These are phyloP conservation scores for Tillandsia leiboldiana DNA, from an alignment of 176 grass and related monocot genomes.

Conservation along the genomic window DNA sequence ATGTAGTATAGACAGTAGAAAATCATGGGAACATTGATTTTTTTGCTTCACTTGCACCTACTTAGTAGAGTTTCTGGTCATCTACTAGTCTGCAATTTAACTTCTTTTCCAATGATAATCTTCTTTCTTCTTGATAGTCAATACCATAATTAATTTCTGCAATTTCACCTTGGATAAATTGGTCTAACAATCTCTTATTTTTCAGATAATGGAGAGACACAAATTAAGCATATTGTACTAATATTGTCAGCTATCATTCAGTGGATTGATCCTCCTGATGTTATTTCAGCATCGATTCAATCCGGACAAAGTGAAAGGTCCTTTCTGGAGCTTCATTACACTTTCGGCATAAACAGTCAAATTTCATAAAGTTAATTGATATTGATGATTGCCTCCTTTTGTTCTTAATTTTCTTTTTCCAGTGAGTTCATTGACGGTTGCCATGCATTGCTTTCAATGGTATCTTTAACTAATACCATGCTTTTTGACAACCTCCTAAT, in stretches of 20 bases:
- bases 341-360: constrained; percentile 9
- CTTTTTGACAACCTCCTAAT: constrained; percentile 89
- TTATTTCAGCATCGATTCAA: constrained; percentile 48
- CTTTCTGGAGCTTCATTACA: constrained; percentile 7
- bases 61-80: no score
- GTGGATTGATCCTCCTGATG: constrained; percentile 89
- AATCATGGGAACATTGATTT: no score
- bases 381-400: constrained; percentile 20
- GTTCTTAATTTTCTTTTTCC: constrained; percentile 13
- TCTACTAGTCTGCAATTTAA: no score
- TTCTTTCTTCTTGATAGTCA: background rate
- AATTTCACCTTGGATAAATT: background rate
- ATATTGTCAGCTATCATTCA: constrained; percentile 75
- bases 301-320: constrained; percentile 85
- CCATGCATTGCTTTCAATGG: constrained; percentile 80
- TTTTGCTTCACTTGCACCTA: no score
- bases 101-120: no score
- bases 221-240: constrained; percentile 73
- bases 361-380: constrained; percentile 35
- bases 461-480: constrained; percentile 54
- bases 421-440: constrained; percentile 98
- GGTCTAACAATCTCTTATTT: constrained; percentile 7
- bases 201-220: constrained; percentile 73
- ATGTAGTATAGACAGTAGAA: no score
- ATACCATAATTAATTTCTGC: background rate